These are phyloP conservation scores for Pseudozyma hubeiensis DNA, from an alignment of 1,284 basidiomycete genomes.

Conservation along the genomic window DNA sequence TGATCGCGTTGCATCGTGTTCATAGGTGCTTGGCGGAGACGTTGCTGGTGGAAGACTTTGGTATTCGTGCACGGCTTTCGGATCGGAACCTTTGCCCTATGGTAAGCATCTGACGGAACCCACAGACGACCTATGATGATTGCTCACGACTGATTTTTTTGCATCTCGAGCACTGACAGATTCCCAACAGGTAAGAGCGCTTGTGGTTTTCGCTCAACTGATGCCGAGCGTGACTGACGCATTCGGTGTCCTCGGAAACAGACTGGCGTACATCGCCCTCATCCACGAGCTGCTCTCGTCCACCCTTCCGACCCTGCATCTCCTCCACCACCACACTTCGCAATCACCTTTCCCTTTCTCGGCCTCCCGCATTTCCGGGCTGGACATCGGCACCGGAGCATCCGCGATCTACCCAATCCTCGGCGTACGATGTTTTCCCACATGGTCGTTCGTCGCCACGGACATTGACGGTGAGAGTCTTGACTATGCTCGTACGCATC, in stretches of 20 bases:
- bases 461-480: constrained; percentile 44
- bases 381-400: constrained; percentile 41
- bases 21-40: constrained; percentile 34
- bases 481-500: constrained; percentile 36
- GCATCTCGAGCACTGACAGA: background rate
- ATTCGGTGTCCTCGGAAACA: background rate
- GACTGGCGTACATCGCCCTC: constrained; percentile 37
- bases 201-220: no score
- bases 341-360: background rate
- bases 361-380: background rate
- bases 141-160: background rate
- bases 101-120: constrained; percentile 4
- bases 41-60: constrained; percentile 36
- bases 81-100: constrained; percentile 33
- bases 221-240: no score
- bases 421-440: constrained; percentile 65
- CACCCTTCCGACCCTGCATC: constrained; percentile 6
- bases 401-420: constrained; percentile 86
- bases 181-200: constrained; percentile 20
- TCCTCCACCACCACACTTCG: constrained; percentile 2
- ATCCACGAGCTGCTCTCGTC: constrained; percentile 21
- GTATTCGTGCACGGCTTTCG: constrained; percentile 18
- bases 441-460: constrained; percentile 34
- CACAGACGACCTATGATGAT: background rate
- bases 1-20: background rate